These are phyloP conservation scores for Urochloa ruziziensis DNA, from an alignment of 176 grass and related monocot species.

Conservation along the genomic window DNA sequence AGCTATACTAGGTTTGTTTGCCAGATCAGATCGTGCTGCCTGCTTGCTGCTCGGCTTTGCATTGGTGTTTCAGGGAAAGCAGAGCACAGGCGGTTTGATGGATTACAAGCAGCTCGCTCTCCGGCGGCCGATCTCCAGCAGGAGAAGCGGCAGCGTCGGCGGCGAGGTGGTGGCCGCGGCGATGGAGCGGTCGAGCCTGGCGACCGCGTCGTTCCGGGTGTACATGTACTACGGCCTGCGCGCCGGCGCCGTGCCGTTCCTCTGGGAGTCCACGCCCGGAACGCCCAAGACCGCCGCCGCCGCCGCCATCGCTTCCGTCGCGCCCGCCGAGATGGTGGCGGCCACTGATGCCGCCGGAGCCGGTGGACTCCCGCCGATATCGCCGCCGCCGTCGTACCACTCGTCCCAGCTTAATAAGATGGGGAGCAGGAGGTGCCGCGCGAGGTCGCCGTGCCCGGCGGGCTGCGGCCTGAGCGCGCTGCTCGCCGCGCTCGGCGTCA, in stretches of 20 bases:
- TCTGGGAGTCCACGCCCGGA: slow-evolving; percentile 49
- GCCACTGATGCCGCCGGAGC: no score
- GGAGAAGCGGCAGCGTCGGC: not conserved
- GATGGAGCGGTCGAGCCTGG: slow-evolving; percentile 34
- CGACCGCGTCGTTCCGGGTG: slow-evolving; percentile 39
- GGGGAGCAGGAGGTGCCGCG: not conserved
- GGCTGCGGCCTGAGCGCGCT: slow-evolving; percentile 20
- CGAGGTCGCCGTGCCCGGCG: slow-evolving; percentile 7
- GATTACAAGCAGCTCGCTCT: slow-evolving; percentile 15
- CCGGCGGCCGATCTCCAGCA: not conserved
- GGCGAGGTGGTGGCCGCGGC: not conserved
- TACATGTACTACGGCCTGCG: slow-evolving; percentile 44
- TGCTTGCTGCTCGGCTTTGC: no score
- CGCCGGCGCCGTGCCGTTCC: slow-evolving; percentile 41
- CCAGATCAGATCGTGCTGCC: no score
- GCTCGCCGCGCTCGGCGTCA: slow-evolving; percentile 20
- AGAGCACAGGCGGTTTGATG: no score
- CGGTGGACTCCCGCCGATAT: not conserved
- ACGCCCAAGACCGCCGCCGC: slow-evolving; percentile 30
- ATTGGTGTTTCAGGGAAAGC: not conserved
- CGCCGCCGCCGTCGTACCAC: slow-evolving; percentile 33
- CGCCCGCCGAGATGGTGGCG: not conserved
- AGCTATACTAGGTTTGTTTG: not conserved
- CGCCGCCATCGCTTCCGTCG: not conserved
- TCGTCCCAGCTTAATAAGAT: slow-evolving; percentile 3